A percentile compares a stretch with the other conserved stretches of the same genome.
phyloP scores from a whole-genome alignment of 352 stramenopile species.

The Pythium aristosporum region DNA sequence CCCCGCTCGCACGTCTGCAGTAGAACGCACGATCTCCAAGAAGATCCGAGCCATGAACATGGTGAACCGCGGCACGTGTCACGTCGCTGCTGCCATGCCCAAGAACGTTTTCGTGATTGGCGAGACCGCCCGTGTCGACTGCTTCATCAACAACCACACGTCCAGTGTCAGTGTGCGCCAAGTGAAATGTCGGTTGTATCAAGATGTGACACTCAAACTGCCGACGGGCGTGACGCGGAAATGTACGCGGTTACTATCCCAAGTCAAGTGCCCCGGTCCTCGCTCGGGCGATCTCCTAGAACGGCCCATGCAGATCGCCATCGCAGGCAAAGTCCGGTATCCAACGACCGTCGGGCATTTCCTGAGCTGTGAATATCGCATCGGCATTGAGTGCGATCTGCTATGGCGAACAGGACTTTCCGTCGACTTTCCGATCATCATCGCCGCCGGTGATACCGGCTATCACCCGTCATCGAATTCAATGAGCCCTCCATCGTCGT shows the following conservation, averaged over 20 bases:
- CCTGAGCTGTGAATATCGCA: constrained; percentile 58
- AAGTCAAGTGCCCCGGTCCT: constrained; percentile 54
- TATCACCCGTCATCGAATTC: constrained; percentile 7
- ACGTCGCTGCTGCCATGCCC: constrained; percentile 62
- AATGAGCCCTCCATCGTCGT: constrained; percentile 21
- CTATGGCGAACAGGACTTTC: constrained; percentile 28
- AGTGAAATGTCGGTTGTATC: constrained; percentile 55
- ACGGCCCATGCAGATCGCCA: constrained; percentile 52
- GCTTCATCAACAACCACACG: constrained; percentile 78
- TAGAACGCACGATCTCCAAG: constrained; percentile 66
- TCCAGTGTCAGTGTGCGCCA: constrained; percentile 42
- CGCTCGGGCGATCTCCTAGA: constrained; percentile 54
- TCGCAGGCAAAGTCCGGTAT: constrained; percentile 55
- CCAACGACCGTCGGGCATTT: constrained; percentile 54
- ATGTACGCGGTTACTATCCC: constrained; percentile 42
- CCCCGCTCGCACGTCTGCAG: constrained; percentile 29
- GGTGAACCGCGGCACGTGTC: constrained; percentile 54
- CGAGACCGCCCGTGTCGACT: constrained; percentile 60
- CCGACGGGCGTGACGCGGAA: constrained; percentile 35
- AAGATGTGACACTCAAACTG: constrained; percentile 57
- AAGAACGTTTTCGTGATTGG: constrained; percentile 58
- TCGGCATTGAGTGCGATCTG: constrained; percentile 64
- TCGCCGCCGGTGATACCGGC: constrained; percentile 22
- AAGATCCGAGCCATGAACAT: constrained; percentile 54
- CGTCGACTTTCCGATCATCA: constrained; percentile 31